These are phyloP conservation scores for Ganoderma lucidum DNA, from an alignment of 1,284 basidiomycete genomes.

Conservation along the genomic window DNA sequence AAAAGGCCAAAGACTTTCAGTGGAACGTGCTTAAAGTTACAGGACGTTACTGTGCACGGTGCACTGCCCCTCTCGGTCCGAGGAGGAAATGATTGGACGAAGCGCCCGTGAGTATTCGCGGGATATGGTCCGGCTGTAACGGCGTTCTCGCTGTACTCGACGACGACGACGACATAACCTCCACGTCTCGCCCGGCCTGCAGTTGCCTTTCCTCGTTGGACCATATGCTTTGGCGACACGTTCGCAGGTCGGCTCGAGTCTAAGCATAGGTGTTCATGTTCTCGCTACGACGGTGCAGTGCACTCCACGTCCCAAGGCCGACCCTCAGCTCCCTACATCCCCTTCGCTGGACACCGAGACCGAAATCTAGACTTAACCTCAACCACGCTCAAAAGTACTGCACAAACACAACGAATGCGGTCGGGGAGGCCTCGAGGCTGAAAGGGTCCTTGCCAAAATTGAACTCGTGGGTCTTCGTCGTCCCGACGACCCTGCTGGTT, in stretches of 20 bases:
- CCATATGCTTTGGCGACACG: constrained; percentile 2
- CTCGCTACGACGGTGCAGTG: constrained; percentile 22
- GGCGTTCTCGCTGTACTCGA: neutral
- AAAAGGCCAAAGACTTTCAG: no score
- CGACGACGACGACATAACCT: neutral
- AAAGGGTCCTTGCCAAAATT: constrained; percentile 17
- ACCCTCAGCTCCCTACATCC: neutral
- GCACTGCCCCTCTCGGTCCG: no score
- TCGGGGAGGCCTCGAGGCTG: neutral
- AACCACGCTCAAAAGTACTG: constrained; percentile 5
- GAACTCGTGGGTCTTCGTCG: constrained; percentile 34
- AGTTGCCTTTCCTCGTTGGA: neutral
- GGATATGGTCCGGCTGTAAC: neutral
- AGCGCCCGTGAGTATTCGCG: no score
- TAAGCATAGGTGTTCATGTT: constrained; percentile 19
- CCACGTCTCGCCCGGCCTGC: no score
- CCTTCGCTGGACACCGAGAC: neutral
- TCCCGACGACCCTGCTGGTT: constrained; percentile 35
- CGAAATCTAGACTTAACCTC: constrained; percentile 9
- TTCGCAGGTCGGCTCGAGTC: constrained; percentile 1
- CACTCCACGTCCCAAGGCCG: constrained; percentile 10
- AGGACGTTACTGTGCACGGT: no score
- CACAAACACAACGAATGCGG: neutral
- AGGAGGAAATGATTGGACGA: no score
- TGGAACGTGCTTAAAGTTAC: no score